Evolutionary conservation across 1,139 yeast genomes (phyloP).

Genomic region (Taphrina communis): DNA sequence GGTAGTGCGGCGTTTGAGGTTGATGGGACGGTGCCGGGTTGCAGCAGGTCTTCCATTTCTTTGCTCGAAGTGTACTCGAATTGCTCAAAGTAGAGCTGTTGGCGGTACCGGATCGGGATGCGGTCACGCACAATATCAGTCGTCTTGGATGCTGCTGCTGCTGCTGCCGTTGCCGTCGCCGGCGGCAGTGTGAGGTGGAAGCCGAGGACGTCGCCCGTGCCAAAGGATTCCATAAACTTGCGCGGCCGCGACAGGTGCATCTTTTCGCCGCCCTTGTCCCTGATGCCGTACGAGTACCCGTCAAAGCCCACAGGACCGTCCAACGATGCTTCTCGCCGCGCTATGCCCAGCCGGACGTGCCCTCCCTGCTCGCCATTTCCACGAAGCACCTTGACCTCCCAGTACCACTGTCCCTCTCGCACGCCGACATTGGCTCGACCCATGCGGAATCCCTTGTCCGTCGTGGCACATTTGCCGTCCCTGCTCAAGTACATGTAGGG

Average conservation of each 20-base stretch:
- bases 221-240: slow-evolving; percentile 64
- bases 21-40: slow-evolving; percentile 56
- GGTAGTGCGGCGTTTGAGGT: slow-evolving; percentile 46
- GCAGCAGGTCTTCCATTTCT: slow-evolving; percentile 73
- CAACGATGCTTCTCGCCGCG: slow-evolving; percentile 81
- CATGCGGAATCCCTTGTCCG: slow-evolving; percentile 79
- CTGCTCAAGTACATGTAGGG: slow-evolving; percentile 60
- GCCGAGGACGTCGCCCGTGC: slow-evolving; percentile 82
- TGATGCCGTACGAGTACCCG: slow-evolving; percentile 87
- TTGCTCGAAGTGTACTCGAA: slow-evolving; percentile 81
- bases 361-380: slow-evolving; percentile 48
- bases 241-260: slow-evolving; percentile 76
- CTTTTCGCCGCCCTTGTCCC: slow-evolving; percentile 81
- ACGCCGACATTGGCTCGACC: slow-evolving; percentile 76
- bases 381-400: slow-evolving; percentile 68
- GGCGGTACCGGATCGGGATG: slow-evolving; percentile 83
- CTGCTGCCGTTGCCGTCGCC: not conserved
- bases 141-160: not conserved
- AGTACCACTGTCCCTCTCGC: slow-evolving; percentile 78
- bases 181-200: slow-evolving; percentile 74
- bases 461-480: slow-evolving; percentile 53
- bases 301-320: slow-evolving; percentile 97
- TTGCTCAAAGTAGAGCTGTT: slow-evolving; percentile 79
- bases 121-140: slow-evolving; percentile 69
- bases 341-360: slow-evolving; percentile 83